A percentile compares a stretch with the other conserved stretches of the same genome.
Conservation (phyloP, 2,329 filamentous ascomycete species). For the Verticillium nonalfalfae region DNA sequence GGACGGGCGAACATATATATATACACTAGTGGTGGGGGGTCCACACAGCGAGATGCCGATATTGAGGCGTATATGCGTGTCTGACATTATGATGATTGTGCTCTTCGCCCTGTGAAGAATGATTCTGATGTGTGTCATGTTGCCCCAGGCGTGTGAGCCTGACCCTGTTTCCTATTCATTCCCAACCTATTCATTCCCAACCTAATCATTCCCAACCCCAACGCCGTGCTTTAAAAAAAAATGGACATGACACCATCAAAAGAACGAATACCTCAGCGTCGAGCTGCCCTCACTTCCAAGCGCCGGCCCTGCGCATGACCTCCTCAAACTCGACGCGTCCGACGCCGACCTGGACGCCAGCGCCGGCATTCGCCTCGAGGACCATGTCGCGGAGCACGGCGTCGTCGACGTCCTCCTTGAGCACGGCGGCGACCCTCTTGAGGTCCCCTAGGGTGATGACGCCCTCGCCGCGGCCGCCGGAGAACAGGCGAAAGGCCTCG, state of each 20-base stretch:
- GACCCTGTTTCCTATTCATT: background rate
- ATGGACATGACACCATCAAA: no score
- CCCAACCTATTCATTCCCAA: no score
- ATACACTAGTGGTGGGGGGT: background rate
- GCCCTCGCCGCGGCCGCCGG: conserved; percentile 34
- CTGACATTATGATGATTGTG: no score
- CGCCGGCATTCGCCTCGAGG: conserved; percentile 82
- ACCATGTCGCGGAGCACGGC: conserved; percentile 90
- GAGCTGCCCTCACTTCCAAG: conserved; percentile 58
- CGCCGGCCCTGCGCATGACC: conserved; percentile 78
- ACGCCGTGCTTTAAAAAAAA: background rate
- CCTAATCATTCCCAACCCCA: background rate
- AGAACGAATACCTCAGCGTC: background rate
- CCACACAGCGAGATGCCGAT: background rate
- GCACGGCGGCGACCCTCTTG: conserved; percentile 67
- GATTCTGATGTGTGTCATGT: background rate
- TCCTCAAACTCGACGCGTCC: conserved; percentile 74
- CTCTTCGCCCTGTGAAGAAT: background rate
- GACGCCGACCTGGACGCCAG: conserved; percentile 64
- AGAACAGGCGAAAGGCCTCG: conserved; percentile 79
- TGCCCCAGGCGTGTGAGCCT: no score
- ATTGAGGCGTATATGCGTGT: background rate
- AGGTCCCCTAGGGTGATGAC: conserved; percentile 79
- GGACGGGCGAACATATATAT: background rate
- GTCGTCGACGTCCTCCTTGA: conserved; percentile 82